phyloP scores from a whole-genome alignment of 768 basidiomycete genomes.

The Exidia glandulosa region DNA sequence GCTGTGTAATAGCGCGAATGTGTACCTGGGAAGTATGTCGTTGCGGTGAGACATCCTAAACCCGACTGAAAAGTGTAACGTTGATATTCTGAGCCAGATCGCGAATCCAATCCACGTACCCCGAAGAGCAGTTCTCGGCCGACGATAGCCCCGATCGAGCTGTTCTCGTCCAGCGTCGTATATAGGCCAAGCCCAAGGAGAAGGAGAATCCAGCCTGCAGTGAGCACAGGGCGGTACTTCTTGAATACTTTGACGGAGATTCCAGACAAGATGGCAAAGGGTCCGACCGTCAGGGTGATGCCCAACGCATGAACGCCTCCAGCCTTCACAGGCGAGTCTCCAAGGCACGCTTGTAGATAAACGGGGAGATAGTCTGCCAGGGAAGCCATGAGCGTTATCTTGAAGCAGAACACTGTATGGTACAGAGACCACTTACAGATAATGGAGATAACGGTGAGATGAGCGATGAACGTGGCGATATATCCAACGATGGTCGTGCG shows the following conservation, averaged over 20 bases:
- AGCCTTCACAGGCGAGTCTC: conserved; percentile 21
- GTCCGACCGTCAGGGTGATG: conserved; percentile 27
- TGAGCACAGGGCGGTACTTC: conserved; percentile 27
- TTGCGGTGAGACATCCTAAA: too few relatives aligned
- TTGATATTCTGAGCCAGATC: background rate
- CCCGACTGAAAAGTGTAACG: too few relatives aligned
- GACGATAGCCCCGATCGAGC: too few relatives aligned
- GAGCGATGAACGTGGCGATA: too few relatives aligned
- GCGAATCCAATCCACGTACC: background rate
- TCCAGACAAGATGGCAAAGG: conserved; percentile 28
- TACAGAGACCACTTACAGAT: too few relatives aligned
- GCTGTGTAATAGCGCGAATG: background rate
- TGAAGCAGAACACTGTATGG: too few relatives aligned
- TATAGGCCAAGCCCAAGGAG: conserved; percentile 26
- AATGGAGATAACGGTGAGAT: too few relatives aligned
- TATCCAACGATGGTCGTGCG: conserved; percentile 4
- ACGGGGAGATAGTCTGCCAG: background rate
- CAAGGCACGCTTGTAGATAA: background rate
- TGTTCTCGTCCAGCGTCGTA: conserved; percentile 2
- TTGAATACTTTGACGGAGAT: conserved; percentile 22
- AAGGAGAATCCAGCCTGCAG: conserved; percentile 24
- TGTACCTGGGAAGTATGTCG: background rate
- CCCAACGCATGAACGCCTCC: conserved; percentile 26
- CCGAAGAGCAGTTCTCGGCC: conserved; percentile 25
- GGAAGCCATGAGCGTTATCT: too few relatives aligned